Evolutionary conservation across 1,139 yeast genomes (phyloP), one percentile per base, ranked within the genome.

Genomic region (Meyerozyma carpophila): DNA sequence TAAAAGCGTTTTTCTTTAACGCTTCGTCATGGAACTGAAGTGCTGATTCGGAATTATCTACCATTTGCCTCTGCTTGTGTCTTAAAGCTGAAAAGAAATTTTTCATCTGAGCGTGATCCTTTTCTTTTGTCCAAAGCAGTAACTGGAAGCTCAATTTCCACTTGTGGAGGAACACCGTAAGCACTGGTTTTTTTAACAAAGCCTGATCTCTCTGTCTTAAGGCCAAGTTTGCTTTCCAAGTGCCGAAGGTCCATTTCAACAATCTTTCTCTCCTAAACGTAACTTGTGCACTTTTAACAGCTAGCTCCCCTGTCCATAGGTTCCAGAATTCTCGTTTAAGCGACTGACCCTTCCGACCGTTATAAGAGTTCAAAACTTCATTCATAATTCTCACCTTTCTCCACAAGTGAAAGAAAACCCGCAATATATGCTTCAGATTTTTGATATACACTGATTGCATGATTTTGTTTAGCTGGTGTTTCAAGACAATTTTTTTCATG

Each of bases 211-310:
- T 31, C 34, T 9, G 10, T 9, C 4, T 13, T 14, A 7, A 31
- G 3, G 10, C 6, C 16, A 31, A 31, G 9, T 31, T 31, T 13
- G 10, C 26, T 41, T 53, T 54, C 71, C 70, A 66, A 20, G 32
- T 40, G 4, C 32, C 18, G 3, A 59, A 40, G 1, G 40, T 37
- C 16, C 43, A 36, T 21, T 38, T 39, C 20, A 43, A 38, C 5
- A 46, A 26, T 49, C 45, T 8, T 40, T 47, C 16, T 40, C 38
- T 14, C 38, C 27, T 16, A 43, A 36, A 31, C 4, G 14, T 13
- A 13, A 13, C 21, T 14, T 31, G 34, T 7, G 20, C 16, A 5
- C 10, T 11, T 5, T 14, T 31, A 13, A 31, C 34, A n/a, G n/a
- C 10, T 25, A 24, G 41, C 36, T 21, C 41, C 16, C 20, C 44